Percentiles rank a stretch among this genome's conserved stretches.
phyloP scores from a whole-genome alignment of 2,329 filamentous ascomycete species.

The Fusarium solani-melongenae region DNA sequence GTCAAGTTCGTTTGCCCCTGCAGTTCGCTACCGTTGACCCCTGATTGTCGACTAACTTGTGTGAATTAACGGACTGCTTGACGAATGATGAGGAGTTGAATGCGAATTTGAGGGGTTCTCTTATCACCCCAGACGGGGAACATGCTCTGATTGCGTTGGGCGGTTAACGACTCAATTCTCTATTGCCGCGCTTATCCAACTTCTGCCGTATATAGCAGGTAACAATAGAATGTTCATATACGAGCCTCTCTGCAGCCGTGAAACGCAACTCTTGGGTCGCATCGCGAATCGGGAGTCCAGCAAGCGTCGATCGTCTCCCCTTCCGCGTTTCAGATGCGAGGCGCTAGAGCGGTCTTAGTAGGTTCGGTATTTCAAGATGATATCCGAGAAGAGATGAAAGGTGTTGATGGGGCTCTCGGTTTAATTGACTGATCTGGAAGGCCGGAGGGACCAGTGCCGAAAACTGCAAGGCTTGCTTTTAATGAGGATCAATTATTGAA shows the following conservation, averaged over 20 bases:
- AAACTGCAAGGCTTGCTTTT: not conserved
- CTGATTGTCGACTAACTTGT: not conserved
- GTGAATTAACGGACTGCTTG: not conserved
- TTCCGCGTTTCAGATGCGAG: slow-evolving; percentile 33
- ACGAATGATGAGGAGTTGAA: not conserved
- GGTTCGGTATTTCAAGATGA: slow-evolving; percentile 4
- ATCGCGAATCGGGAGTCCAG: slow-evolving; percentile 3
- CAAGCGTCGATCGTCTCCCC: slow-evolving; percentile 14
- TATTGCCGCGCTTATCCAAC: not conserved
- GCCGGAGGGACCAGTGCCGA: not conserved
- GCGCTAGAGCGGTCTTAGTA: slow-evolving; percentile 16
- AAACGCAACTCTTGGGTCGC: not conserved
- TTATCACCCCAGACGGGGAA: not conserved
- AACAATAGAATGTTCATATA: not conserved
- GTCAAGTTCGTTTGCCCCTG: slow-evolving; percentile 19
- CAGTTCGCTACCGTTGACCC: not conserved
- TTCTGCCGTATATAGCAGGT: not conserved
- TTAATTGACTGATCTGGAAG: not conserved
- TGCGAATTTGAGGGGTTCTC: not conserved
- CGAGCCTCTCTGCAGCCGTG: not conserved
- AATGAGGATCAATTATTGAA: not conserved
- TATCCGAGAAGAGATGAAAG: not conserved
- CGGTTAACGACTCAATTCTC: not conserved
- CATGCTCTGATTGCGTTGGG: not conserved
- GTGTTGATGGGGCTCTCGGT: slow-evolving; percentile 13